Evolutionary conservation across 2,329 filamentous ascomycete genomes (phyloP).

Genomic region (Phaeosphaeria sp.): DNA sequence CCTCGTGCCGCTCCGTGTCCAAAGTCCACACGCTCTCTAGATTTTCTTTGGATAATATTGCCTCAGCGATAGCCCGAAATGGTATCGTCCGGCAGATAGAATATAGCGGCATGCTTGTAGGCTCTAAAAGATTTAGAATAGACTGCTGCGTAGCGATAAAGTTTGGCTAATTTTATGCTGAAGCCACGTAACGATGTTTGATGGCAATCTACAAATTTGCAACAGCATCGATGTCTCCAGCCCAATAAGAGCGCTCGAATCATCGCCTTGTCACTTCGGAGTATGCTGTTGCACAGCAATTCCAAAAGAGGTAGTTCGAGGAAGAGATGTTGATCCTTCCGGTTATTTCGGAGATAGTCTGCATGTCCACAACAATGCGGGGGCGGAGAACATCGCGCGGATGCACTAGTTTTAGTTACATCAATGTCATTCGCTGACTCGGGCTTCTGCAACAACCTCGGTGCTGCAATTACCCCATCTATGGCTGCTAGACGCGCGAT

Average conservation of each 20-base stretch:
- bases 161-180: not conserved
- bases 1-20: too few relatives aligned
- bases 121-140: not conserved
- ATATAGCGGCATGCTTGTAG: not conserved
- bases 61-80: too few relatives aligned
- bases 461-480: not conserved
- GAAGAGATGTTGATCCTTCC: not conserved
- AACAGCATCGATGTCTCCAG: not conserved
- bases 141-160: not conserved
- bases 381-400: not conserved
- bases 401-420: not conserved
- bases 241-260: not conserved
- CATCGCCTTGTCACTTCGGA: not conserved
- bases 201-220: not conserved
- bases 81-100: not conserved
- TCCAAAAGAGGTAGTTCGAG: not conserved
- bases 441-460: conserved; percentile 14
- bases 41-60: too few relatives aligned
- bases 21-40: too few relatives aligned
- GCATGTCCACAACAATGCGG: not conserved
- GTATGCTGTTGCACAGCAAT: not conserved
- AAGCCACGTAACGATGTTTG: not conserved
- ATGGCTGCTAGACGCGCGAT: not conserved
- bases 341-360: not conserved
- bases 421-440: conserved; percentile 17